Evolutionary conservation across 169 alveolate genomes (phyloP).

Genomic region (Plasmodium vivax): DNA sequence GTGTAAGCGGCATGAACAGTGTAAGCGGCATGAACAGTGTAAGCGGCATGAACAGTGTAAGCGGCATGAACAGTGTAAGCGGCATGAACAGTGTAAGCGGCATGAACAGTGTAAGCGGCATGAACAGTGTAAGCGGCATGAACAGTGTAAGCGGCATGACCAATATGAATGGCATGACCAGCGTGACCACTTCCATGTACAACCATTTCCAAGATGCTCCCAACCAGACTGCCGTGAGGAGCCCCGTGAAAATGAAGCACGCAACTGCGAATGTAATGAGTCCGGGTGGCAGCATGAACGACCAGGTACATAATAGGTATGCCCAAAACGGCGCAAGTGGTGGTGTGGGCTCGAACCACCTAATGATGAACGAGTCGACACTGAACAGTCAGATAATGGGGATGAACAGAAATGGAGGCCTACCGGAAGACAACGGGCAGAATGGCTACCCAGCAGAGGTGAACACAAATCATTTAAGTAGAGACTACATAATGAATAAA

Average conservation of each 20-base stretch:
- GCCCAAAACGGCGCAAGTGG: background rate
- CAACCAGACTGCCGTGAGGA: background rate
- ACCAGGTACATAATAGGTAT: background rate
- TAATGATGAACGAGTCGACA: background rate
- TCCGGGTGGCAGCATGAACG: background rate
- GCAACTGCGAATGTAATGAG: background rate
- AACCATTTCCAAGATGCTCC: background rate
- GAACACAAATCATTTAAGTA: background rate
- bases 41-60: background rate
- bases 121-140: background rate
- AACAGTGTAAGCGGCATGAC: background rate
- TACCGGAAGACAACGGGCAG: background rate
- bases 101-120: background rate
- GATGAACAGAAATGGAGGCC: background rate
- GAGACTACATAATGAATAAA: conserved; percentile 1
- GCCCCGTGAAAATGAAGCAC: background rate
- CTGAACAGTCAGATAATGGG: background rate
- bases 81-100: background rate
- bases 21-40: background rate
- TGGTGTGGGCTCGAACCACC: background rate
- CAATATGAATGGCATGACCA: no score
- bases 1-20: background rate
- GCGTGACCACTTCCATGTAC: background rate
- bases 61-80: background rate
- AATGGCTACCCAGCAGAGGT: background rate